Base-by-base conservation (phyloP, 2,329 filamentous ascomycete genomes). In the Cucurbitaria berberidis region DNA sequence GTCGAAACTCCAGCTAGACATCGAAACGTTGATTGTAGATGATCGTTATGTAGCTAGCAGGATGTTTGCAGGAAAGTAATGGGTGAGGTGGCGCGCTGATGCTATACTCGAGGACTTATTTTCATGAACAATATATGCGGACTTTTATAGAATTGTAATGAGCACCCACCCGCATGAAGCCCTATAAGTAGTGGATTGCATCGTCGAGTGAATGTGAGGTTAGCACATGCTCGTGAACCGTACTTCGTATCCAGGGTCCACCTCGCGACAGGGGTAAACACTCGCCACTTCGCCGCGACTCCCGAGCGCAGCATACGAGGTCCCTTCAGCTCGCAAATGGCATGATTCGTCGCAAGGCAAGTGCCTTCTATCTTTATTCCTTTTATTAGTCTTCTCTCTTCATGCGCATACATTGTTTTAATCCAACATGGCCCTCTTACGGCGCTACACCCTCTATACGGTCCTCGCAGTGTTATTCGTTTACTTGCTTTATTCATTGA, bases 401-500 rank as follows among this genome's bases (percentile, higher is more conserved):
- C 13, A n/a, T 22, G 3, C 11, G 18, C 38, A 32, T 51, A 54
- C 45, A 34, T 26, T 42, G 46, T 48, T 51, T 39, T 66, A 62
- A 53, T 59, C 36, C 43, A 57, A 5, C 35, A 79, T 79, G 76
- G 70, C 76, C 32, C 70, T 75, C 15, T 51, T 77, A 19, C 71
- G 69, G 49, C 74, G 77, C 18, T 76, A 74, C 48, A 60, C 63
- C 35, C 47, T 73, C 24, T 76, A 78, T 55, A 60, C 68, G 5
- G 62, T 60, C 34, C 56, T 77, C 34, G 66, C 71, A 10, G 62
- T 69, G 13, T 62, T 66, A 32, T 62, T 75, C 26, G 53, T 79
- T 11, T 71, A 76, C 59, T 56, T 73, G 29, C 54, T 78, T 50
- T 74, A 74, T 53, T 68, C 71, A 32, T 68, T 77, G 41, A 74